phyloP scores from a whole-genome alignment of 23 red algal species.

The Gracilaria gracilis region DNA sequence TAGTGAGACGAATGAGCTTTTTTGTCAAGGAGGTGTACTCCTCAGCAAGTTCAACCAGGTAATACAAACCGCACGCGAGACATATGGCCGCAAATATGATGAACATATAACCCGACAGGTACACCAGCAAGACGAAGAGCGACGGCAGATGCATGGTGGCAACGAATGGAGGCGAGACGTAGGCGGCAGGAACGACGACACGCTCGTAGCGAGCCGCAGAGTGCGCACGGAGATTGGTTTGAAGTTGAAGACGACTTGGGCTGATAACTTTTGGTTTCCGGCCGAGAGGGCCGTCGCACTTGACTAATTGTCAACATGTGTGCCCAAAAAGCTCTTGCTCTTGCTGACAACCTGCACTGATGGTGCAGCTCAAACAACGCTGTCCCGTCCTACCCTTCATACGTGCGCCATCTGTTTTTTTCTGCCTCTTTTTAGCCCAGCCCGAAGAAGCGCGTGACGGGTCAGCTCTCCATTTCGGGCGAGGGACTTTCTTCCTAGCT shows the following conservation, averaged over 20 bases:
- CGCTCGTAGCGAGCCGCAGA: neutral
- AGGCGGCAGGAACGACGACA: neutral
- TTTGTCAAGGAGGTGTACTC: slow-evolving; percentile 91
- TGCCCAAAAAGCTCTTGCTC: too few relatives aligned
- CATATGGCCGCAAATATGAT: slow-evolving; percentile 84
- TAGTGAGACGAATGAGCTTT: slow-evolving; percentile 74
- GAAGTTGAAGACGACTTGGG: too few relatives aligned
- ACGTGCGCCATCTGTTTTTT: neutral
- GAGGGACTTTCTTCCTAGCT: too few relatives aligned
- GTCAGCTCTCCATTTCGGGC: too few relatives aligned
- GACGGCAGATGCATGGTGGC: slow-evolving; percentile 78
- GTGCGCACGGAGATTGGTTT: neutral
- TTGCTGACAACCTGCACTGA: neutral
- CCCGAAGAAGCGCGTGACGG: too few relatives aligned
- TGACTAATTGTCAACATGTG: too few relatives aligned
- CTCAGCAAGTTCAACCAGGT: slow-evolving; percentile 87
- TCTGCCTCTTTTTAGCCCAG: too few relatives aligned
- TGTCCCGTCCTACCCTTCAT: neutral
- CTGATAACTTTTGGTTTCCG: too few relatives aligned
- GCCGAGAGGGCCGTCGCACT: too few relatives aligned
- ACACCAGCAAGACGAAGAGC: slow-evolving; percentile 87
- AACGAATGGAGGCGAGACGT: neutral
- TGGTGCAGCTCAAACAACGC: neutral
- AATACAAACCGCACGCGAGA: slow-evolving; percentile 89
- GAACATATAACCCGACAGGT: slow-evolving; percentile 87